phyloP scores from a whole-genome alignment of 2,329 filamentous ascomycete species.

The Seiridium cupressi region DNA sequence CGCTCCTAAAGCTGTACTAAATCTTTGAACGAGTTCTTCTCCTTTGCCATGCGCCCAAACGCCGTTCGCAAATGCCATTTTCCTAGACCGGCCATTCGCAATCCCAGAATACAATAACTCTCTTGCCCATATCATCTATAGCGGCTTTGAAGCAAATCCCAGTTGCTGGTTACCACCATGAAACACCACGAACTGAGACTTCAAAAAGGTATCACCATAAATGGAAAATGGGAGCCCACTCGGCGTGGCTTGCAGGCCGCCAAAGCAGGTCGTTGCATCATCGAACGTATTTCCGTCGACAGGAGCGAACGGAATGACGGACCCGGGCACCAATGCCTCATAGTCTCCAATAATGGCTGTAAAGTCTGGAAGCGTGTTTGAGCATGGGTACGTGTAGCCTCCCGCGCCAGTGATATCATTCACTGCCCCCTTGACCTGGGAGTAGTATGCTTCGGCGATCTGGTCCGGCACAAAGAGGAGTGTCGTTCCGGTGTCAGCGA shows the following conservation, averaged over 20 bases:
- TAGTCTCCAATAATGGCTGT: slow-evolving; percentile 24
- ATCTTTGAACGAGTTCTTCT: too few species aligned
- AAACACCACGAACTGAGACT: slow-evolving; percentile 67
- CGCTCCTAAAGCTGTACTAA: too few species aligned
- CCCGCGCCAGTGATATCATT: slow-evolving; percentile 37
- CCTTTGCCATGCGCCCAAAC: too few species aligned
- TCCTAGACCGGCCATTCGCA: too few species aligned
- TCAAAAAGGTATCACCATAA: slow-evolving; percentile 69
- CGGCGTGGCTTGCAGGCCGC: slow-evolving; percentile 60
- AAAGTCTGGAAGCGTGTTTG: slow-evolving; percentile 41
- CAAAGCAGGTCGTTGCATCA: slow-evolving; percentile 57
- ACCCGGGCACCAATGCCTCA: slow-evolving; percentile 24
- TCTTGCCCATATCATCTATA: not conserved
- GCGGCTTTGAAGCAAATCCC: slow-evolving; percentile 43
- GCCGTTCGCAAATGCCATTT: too few species aligned
- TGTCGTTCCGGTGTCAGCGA: slow-evolving; percentile 66
- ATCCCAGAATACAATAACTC: too few species aligned
- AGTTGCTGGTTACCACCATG: slow-evolving; percentile 44
- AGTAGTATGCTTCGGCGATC: slow-evolving; percentile 57
- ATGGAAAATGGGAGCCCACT: slow-evolving; percentile 59
- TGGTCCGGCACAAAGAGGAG: slow-evolving; percentile 54
- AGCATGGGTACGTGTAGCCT: slow-evolving; percentile 58
- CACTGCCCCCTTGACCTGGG: slow-evolving; percentile 48
- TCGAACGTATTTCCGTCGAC: slow-evolving; percentile 47
- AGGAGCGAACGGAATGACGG: slow-evolving; percentile 43